phyloP scores from a whole-genome alignment of 768 basidiomycete genomes.

The Stropharia rugosoannulata region DNA sequence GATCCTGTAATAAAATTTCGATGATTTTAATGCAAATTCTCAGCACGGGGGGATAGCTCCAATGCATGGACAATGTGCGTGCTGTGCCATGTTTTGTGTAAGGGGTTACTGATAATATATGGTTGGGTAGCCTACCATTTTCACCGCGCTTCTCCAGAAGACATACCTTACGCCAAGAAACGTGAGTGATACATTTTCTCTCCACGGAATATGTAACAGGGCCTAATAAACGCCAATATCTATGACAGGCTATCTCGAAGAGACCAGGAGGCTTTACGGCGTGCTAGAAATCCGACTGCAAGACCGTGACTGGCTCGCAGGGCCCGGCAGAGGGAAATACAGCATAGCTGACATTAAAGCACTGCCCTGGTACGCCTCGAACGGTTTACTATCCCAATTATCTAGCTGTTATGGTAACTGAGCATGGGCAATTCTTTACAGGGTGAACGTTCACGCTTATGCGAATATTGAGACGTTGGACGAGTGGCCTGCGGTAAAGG shows the following conservation, averaged over 20 bases:
- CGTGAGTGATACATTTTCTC: slow-evolving; percentile 29
- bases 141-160: slow-evolving; percentile 54
- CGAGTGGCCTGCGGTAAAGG: slow-evolving; percentile 64
- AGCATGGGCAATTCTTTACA: slow-evolving; percentile 18
- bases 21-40: background rate
- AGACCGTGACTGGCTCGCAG: slow-evolving; percentile 73
- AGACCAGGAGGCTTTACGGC: slow-evolving; percentile 79
- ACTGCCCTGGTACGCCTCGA: slow-evolving; percentile 50
- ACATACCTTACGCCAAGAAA: slow-evolving; percentile 65
- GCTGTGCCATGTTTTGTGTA: background rate
- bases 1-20: no score
- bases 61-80: slow-evolving; percentile 73
- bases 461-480: slow-evolving; percentile 58
- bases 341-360: slow-evolving; percentile 74
- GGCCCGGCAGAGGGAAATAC: slow-evolving; percentile 62
- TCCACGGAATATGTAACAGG: background rate
- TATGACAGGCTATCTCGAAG: slow-evolving; percentile 65
- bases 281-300: slow-evolving; percentile 75
- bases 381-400: background rate
- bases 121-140: slow-evolving; percentile 61
- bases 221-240: background rate
- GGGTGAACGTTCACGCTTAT: slow-evolving; percentile 49
- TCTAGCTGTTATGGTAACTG: no score
- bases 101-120: background rate
- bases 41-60: slow-evolving; percentile 78